Conservation (phyloP, 2,329 filamentous ascomycete species). For the Ophiognomonia clavigignenti-juglandacearum region DNA sequence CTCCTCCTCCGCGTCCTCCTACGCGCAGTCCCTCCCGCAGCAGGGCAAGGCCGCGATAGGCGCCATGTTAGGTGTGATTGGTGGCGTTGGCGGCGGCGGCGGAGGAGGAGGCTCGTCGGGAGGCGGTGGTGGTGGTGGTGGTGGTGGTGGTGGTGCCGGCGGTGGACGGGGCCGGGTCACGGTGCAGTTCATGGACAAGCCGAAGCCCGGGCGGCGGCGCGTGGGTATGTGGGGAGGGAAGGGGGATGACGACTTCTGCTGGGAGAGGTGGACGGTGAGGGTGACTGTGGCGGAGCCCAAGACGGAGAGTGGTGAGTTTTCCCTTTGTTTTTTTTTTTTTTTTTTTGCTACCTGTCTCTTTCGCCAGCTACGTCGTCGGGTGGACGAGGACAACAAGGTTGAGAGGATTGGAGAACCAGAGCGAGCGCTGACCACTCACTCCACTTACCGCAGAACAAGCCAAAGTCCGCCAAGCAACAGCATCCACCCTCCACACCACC, state of each 20-base stretch:
- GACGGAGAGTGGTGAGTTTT: conserved; percentile 82
- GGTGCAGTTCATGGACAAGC: conserved; percentile 94
- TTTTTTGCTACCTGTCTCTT: conserved; percentile 4
- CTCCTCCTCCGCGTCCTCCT: conserved; percentile 21
- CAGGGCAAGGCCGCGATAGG: conserved; percentile 10
- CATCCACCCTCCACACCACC: conserved; percentile 79
- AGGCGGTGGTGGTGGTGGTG: not conserved
- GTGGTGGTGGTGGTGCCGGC: conserved; percentile 22
- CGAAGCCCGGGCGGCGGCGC: conserved; percentile 45
- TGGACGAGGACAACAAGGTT: not conserved
- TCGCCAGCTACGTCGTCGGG: not conserved
- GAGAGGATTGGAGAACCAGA: not conserved
- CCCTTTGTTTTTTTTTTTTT: conserved; percentile 13
- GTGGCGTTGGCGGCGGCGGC: too few species aligned
- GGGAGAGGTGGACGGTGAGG: conserved; percentile 93
- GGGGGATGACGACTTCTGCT: conserved; percentile 89
- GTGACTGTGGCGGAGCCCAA: conserved; percentile 87
- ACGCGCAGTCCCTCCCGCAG: conserved; percentile 14
- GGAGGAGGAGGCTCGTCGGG: too few species aligned
- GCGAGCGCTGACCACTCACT: not conserved
- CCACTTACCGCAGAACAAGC: conserved; percentile 61
- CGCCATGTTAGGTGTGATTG: conserved; percentile 15
- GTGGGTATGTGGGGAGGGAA: conserved; percentile 63
- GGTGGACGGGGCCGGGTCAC: conserved; percentile 73
- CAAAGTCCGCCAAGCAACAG: conserved; percentile 87